Evolutionary conservation across 345 rosid genomes (phyloP).

Genomic region (Hypericum perforatum): DNA sequence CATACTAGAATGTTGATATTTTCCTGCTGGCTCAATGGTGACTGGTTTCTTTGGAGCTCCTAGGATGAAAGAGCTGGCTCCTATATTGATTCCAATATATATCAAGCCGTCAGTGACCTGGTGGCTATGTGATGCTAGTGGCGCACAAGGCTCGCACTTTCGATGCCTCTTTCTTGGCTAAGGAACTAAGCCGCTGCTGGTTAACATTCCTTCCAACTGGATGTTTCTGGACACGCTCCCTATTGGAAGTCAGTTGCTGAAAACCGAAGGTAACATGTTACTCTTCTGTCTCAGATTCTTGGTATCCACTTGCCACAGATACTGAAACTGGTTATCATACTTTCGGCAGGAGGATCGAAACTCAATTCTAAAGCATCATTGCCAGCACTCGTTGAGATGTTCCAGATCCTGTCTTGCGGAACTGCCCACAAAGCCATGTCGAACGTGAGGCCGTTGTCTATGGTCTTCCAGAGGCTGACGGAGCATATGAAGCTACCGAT

Average conservation of each 20-base stretch:
- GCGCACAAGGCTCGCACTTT: slow-evolving; percentile 78
- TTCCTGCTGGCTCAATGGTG: too few species aligned
- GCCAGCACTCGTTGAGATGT: slow-evolving; percentile 39
- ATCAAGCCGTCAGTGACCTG: slow-evolving; percentile 66
- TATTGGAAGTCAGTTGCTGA: slow-evolving; percentile 51
- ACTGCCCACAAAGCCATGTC: slow-evolving; percentile 84
- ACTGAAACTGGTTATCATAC: background rate
- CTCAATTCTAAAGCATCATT: slow-evolving; percentile 28
- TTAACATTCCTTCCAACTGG: slow-evolving; percentile 66
- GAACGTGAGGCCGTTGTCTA: slow-evolving; percentile 51
- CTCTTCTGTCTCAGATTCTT: background rate
- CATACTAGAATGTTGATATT: too few species aligned
- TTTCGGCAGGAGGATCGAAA: slow-evolving; percentile 24
- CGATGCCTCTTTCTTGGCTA: slow-evolving; percentile 63
- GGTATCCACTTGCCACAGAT: too few species aligned
- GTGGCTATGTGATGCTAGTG: slow-evolving; percentile 49
- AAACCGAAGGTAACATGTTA: slow-evolving; percentile 41
- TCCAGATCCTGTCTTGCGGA: slow-evolving; percentile 33
- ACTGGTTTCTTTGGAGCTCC: slow-evolving; percentile 3
- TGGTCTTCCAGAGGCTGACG: slow-evolving; percentile 58
- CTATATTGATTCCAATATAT: slow-evolving; percentile 57
- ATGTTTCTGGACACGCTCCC: slow-evolving; percentile 54
- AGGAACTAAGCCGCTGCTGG: slow-evolving; percentile 57
- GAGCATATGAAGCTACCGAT: slow-evolving; percentile 44
- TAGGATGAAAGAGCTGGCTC: slow-evolving; percentile 83